These are phyloP conservation scores for Botrytis medusae DNA, from an alignment of 2,329 filamentous ascomycete species.

Conservation along the genomic window DNA sequence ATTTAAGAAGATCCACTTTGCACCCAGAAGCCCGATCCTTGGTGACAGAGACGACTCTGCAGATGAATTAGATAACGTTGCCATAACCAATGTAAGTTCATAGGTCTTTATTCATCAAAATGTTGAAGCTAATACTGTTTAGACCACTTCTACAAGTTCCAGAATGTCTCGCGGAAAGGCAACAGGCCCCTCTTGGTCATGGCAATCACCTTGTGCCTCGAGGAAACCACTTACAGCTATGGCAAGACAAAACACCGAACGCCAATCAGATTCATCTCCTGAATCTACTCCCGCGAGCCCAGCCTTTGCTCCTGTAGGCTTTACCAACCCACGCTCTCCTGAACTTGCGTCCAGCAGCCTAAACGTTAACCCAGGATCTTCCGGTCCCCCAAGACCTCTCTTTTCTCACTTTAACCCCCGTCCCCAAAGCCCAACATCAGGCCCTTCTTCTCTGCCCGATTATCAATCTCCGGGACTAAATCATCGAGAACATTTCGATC, in stretches of 20 bases:
- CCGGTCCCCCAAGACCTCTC: background rate
- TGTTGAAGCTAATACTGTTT: background rate
- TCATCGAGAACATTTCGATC: background rate
- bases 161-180: background rate
- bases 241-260: background rate
- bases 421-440: background rate
- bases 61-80: background rate
- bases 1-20: background rate
- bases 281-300: background rate
- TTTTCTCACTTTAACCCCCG: background rate
- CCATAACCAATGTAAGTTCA: background rate
- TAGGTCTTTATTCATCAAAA: accelerated
- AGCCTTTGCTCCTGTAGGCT: background rate
- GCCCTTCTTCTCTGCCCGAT: background rate
- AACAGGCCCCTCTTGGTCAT: background rate
- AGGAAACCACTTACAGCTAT: background rate
- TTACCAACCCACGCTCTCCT: background rate
- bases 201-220: background rate
- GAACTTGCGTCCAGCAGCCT: background rate
- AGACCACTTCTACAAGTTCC: background rate
- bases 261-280: background rate
- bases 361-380: background rate
- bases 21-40: background rate
- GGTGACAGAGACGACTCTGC: background rate
- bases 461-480: background rate